phyloP scores from a whole-genome alignment of 2,329 filamentous ascomycete species.

The Blumeria hordei region DNA sequence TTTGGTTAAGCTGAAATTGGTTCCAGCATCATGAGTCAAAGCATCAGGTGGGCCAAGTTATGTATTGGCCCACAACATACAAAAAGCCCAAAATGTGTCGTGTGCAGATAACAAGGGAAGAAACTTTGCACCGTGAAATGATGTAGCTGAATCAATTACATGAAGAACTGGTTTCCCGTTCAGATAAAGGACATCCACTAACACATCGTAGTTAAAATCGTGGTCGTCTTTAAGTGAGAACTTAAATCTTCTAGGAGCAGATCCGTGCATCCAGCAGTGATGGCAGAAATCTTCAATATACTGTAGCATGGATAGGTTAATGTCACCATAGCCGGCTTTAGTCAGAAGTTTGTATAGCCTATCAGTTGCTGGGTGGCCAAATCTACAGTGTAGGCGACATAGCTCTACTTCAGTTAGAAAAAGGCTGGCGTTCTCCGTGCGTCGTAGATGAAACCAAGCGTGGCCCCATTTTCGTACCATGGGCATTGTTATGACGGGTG shows the following conservation, averaged over 20 bases:
- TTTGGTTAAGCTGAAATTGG: not conserved
- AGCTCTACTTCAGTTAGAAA: constrained; percentile 1
- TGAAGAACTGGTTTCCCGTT: constrained; percentile 1
- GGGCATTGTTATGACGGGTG: no score
- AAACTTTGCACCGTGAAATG: not conserved
- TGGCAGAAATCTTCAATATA: not conserved
- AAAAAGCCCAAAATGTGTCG: not conserved
- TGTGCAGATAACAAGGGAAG: not conserved
- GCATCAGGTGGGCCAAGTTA: not conserved
- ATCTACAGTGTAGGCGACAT: not conserved
- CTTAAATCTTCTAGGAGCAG: constrained; percentile 1
- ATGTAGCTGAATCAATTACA: not conserved
- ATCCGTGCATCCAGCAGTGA: not conserved
- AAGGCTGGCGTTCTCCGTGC: not conserved
- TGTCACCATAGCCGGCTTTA: not conserved
- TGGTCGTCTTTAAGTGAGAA: constrained; percentile 1
- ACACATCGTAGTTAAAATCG: constrained; percentile 1
- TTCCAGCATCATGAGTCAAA: constrained; percentile 1
- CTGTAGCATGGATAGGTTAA: not conserved
- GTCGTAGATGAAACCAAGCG: not conserved
- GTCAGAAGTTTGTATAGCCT: not conserved
- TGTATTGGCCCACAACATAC: not conserved
- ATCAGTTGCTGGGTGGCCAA: not conserved
- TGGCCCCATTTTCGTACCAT: not conserved
- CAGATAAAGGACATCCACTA: constrained; percentile 1